Evolutionary conservation across 441 rosid genomes (phyloP).

Genomic region (Syzygium syzygioides): DNA sequence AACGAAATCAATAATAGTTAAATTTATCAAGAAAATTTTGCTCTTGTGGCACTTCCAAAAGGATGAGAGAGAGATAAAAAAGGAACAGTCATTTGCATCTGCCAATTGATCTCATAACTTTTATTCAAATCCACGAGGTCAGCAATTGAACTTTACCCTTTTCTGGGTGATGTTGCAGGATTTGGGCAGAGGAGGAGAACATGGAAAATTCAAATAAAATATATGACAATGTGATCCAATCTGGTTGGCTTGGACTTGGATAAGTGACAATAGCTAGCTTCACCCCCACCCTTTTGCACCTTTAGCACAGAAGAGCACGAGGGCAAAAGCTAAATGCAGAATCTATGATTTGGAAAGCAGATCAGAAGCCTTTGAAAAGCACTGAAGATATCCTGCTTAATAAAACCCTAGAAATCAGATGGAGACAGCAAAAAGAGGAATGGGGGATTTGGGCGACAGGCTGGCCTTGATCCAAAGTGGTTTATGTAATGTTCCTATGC

Average conservation of each 20-base stretch:
- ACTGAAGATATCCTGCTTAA: background rate
- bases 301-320: background rate
- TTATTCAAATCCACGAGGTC: background rate
- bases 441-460: background rate
- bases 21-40: background rate
- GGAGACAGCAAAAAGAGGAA: background rate
- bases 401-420: background rate
- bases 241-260: background rate
- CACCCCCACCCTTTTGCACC: background rate
- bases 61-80: background rate
- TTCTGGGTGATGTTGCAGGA: background rate
- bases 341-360: background rate
- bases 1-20: too few species aligned
- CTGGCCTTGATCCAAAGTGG: background rate
- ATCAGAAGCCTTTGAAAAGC: background rate
- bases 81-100: background rate
- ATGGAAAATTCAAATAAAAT: background rate
- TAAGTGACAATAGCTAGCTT: background rate
- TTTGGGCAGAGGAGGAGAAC: background rate
- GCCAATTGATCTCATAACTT: background rate
- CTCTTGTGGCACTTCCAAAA: background rate
- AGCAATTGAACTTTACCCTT: background rate
- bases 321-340: background rate
- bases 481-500: background rate
- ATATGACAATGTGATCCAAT: background rate